Evolutionary conservation across 768 basidiomycete species (phyloP), one percentile per base, ranked within the genome.

Genomic region (Podaxis rugospora): DNA sequence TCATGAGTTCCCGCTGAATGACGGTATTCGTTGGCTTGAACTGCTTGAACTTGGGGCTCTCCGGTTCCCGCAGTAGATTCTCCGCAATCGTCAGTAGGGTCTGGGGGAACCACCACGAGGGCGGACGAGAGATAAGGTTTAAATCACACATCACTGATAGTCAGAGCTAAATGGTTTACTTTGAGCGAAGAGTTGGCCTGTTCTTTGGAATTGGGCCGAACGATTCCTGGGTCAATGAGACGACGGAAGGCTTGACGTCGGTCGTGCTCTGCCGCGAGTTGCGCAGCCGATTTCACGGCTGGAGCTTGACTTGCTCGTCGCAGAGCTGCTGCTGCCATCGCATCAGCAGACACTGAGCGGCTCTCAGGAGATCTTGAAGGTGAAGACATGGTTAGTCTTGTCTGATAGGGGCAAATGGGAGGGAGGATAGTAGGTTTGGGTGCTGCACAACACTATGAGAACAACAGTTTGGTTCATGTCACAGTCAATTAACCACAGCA

Each of bases 171-270:
- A n/a, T 61, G 61, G 66, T 68, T 66, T 80, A 87, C 92, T 80
- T 84, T 85, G 65, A 93, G 74, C 58, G 89, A 81, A 60, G 80
- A 78, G 64, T 82, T 69, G 1, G 87, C 86, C 56, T 82, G 76
- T 53, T 81, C 81, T 63, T 81, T 82, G 11, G 86, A 71, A 69
- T 92, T 92, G 4, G 84, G 88, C 2, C 92, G 82, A 54, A 82
- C 67, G 66, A 93, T 92, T 13, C 89, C 90, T 49, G 90, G 90
- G 66, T 93, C 89, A 62, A 93, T 80, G 62, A 93, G 76, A 40
- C 92, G 79, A 47, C 92, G 81, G 70, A 93, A 92, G 59, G 77
- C 76, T 68, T 88, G 89, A 44, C 87, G 83, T 57, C 80, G 82
- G 56, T 88, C 88, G 65, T 88, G 84, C 63, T 91, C 83, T 63